These are phyloP conservation scores for Clonostachys solani DNA, from an alignment of 2,329 filamentous ascomycete genomes.

Conservation along the genomic window DNA sequence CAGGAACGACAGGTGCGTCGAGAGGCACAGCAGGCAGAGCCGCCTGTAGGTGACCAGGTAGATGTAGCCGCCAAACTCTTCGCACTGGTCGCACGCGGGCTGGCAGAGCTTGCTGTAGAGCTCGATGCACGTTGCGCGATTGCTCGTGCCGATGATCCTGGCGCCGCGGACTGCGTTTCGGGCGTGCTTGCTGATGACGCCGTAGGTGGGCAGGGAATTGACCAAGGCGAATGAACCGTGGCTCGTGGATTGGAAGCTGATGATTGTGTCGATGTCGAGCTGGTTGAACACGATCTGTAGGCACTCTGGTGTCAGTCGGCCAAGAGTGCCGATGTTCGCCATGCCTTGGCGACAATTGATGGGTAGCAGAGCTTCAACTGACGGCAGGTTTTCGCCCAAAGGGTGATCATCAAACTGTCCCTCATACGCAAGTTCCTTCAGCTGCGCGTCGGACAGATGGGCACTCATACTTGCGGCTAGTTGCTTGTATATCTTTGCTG, in stretches of 20 bases:
- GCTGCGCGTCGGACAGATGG: too few species aligned
- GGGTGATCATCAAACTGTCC: too few species aligned
- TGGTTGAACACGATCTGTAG: slow-evolving; percentile 11
- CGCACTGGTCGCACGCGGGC: slow-evolving; percentile 22
- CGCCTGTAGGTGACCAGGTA: slow-evolving; percentile 30
- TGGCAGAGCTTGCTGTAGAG: slow-evolving; percentile 24
- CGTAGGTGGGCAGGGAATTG: slow-evolving; percentile 26
- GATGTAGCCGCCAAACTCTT: slow-evolving; percentile 27
- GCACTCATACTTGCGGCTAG: too few species aligned
- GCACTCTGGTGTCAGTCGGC: not conserved
- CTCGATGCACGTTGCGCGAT: slow-evolving; percentile 15
- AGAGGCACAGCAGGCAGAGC: slow-evolving; percentile 31
- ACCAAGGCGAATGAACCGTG: slow-evolving; percentile 21
- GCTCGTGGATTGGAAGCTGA: slow-evolving; percentile 24
- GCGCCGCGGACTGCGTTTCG: slow-evolving; percentile 21
- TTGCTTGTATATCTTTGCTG: too few species aligned
- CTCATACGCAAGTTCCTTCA: too few species aligned
- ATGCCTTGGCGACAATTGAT: too few species aligned
- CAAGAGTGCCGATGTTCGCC: not conserved
- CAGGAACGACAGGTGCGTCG: slow-evolving; percentile 16
- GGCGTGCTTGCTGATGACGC: slow-evolving; percentile 18
- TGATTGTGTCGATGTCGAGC: slow-evolving; percentile 24
- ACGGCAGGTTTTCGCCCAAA: too few species aligned
- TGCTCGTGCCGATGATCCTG: slow-evolving; percentile 20
- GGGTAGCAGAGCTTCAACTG: too few species aligned